These are phyloP conservation scores for Trichoderma brevicompactum DNA, from an alignment of 2,329 filamentous ascomycete genomes.

Conservation along the genomic window DNA sequence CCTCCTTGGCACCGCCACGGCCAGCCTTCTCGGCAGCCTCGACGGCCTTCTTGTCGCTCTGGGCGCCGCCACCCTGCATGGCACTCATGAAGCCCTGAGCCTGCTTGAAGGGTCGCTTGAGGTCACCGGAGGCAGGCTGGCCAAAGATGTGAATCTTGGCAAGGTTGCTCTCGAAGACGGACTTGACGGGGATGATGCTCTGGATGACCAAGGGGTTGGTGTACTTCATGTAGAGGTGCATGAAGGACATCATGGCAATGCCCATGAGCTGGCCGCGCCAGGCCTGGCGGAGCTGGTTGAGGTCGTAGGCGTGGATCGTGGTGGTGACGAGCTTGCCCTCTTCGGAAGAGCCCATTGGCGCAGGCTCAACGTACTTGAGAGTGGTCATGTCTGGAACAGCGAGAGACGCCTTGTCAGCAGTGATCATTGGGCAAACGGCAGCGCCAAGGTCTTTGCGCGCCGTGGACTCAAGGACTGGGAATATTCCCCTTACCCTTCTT, in stretches of 20 bases:
- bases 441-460: background rate
- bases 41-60: slow-evolving; percentile 91
- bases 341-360: slow-evolving; percentile 89
- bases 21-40: slow-evolving; percentile 78
- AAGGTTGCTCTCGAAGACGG: slow-evolving; percentile 91
- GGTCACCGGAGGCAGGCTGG: slow-evolving; percentile 82
- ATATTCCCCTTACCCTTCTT: slow-evolving; percentile 80
- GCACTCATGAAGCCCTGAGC: slow-evolving; percentile 80
- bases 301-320: slow-evolving; percentile 94
- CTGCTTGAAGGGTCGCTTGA: slow-evolving; percentile 95
- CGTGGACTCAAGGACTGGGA: background rate
- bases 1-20: slow-evolving; percentile 72
- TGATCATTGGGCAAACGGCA: slow-evolving; percentile 13
- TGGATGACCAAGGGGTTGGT: slow-evolving; percentile 99
- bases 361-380: slow-evolving; percentile 97
- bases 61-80: slow-evolving; percentile 72
- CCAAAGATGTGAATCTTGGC: slow-evolving; percentile 95
- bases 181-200: slow-evolving; percentile 97
- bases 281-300: slow-evolving; percentile 77
- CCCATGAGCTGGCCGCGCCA: slow-evolving; percentile 96
- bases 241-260: slow-evolving; percentile 95
- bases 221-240: slow-evolving; percentile 99
- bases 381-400: slow-evolving; percentile 79
- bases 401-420: background rate
- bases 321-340: slow-evolving; percentile 96